Evolutionary conservation across 2,329 filamentous ascomycete genomes (phyloP), one percentile per base, ranked within the genome.

Genomic region (Emericellopsis cladophorae): DNA sequence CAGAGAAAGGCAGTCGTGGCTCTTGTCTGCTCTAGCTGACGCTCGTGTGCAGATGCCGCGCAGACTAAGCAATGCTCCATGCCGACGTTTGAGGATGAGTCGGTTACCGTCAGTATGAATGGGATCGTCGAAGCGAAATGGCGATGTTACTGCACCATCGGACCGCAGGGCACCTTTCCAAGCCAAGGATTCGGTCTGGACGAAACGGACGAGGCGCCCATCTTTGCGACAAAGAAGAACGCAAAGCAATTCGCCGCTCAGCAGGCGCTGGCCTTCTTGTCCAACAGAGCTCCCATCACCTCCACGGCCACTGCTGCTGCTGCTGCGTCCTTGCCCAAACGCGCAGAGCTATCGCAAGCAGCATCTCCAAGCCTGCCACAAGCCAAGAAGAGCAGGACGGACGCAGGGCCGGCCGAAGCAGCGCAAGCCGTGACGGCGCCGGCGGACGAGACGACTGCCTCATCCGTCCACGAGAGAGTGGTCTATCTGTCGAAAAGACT

Each of bases 161-260:
- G 48, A 33, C 40, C 35, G 29, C 44, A 46, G 11, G 44, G 47
- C 5, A 40, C 44, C 22, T 62, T 56, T 36, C 54, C 51, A 7
- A 43, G 48, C 10, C 39, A 44, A 52, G 61, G 59, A 15, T 62
- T 60, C 38, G 65, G 65, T 21, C 48, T 54, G 11, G 44, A 49
- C 1, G 37, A 45, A 7, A 53, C 53, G 6, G 42, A 51, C 26
- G 43, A 47, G 4, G 43, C 49, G 26, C 64, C 64, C 0, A 43
- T 49, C 1, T 76, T 74, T 40, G 42, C 52, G 10, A 57, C 50
- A 22, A 75, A 75, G 48, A 75, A 71, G 56, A 52, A 66, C 31
- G 71, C 74, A 21, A 75, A 71, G 52, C 60, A 66, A 45, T 73
- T 67, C 46, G 72, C 73, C 1, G 70, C 72, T 18, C 65, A 63